Conservation (phyloP, 352 stramenopile genomes). For the Phytophthora rubi region DNA sequence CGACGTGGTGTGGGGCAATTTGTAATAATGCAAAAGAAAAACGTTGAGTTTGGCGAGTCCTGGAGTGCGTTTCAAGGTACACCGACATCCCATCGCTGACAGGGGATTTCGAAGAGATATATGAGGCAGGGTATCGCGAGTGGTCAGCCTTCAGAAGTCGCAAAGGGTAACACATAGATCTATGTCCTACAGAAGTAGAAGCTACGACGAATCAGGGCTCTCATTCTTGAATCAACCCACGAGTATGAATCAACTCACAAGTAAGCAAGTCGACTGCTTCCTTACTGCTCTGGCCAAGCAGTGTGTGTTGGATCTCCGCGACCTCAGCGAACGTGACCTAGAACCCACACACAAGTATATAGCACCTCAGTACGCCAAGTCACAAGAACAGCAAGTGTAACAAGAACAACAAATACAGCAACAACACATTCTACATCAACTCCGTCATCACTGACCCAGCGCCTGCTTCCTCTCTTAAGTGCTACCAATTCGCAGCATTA, state of each 20-base stretch:
- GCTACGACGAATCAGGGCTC: not conserved
- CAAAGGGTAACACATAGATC: no score
- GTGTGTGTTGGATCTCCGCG: slow-evolving; percentile 13
- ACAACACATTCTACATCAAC: not conserved
- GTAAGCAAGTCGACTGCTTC: slow-evolving; percentile 5
- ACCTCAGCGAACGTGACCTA: slow-evolving; percentile 7
- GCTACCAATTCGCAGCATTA: slow-evolving; percentile 9
- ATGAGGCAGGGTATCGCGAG: no score
- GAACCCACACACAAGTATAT: not conserved
- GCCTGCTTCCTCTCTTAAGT: not conserved
- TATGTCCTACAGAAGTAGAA: no score
- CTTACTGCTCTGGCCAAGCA: slow-evolving; percentile 16
- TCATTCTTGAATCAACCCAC: slow-evolving; percentile 16
- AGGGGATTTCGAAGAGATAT: no score
- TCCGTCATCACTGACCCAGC: not conserved
- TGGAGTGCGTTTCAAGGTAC: no score
- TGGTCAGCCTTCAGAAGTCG: no score
- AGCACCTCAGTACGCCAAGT: not conserved
- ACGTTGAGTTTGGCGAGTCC: no score
- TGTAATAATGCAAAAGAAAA: no score
- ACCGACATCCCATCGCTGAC: no score
- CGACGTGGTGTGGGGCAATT: no score
- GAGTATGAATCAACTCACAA: not conserved
- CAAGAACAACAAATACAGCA: not conserved
- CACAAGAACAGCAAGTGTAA: not conserved